A percentile compares a stretch with the other conserved stretches of the same genome.
Conservation (phyloP, 768 basidiomycete genomes). For the Candolleomyces eurysporus region DNA sequence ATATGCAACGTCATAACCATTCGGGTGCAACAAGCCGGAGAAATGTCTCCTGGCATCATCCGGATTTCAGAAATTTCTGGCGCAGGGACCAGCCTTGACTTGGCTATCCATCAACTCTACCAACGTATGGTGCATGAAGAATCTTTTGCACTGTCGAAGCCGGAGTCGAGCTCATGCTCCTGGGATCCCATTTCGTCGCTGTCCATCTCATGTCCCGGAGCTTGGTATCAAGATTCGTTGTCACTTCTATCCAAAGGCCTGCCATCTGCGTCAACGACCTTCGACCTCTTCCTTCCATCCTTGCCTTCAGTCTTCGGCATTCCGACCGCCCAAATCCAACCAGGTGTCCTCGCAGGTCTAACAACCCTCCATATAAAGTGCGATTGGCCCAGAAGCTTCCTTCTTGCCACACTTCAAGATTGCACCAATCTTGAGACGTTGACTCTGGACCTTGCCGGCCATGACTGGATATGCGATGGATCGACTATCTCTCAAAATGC, state of each 20-base stretch:
- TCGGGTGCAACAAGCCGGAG: too few relatives aligned
- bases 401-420: not conserved
- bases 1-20: too few relatives aligned
- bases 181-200: not conserved
- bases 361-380: not conserved
- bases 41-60: too few relatives aligned
- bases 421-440: not conserved
- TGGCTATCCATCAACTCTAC: too few relatives aligned
- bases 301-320: not conserved
- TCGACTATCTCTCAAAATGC: too few relatives aligned
- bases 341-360: not conserved
- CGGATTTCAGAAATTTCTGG: too few relatives aligned
- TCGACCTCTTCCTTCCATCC: not conserved
- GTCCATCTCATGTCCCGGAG: not conserved
- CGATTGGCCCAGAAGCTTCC: not conserved
- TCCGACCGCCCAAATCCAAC: not conserved
- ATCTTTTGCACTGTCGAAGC: not conserved
- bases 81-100: too few relatives aligned
- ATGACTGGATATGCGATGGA: too few relatives aligned
- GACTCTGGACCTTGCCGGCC: not conserved
- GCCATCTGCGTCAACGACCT: not conserved
- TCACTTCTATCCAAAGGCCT: not conserved
- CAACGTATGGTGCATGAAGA: not conserved
- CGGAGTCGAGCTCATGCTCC: not conserved
- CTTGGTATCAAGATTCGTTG: not conserved